A percentile compares a stretch with the other conserved stretches of the same genome.
These are phyloP conservation scores for Fusarium caatingaense DNA, from an alignment of 2,329 filamentous ascomycete species.

Conservation along the genomic window DNA sequence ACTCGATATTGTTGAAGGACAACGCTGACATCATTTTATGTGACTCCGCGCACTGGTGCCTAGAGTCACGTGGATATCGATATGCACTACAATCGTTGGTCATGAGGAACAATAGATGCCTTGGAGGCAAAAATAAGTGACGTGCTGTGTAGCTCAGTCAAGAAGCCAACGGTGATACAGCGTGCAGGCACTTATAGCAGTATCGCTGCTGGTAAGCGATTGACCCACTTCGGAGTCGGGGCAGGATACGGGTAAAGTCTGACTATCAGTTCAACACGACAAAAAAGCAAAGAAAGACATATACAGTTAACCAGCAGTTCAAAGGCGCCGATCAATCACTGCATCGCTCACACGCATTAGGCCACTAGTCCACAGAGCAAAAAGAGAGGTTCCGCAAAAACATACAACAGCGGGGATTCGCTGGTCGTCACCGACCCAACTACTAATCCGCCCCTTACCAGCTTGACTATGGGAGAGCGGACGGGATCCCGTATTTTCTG, in stretches of 20 bases:
- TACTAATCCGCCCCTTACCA: not conserved
- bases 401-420: not conserved
- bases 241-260: not conserved
- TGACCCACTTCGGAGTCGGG: not conserved
- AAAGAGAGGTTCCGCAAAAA: not conserved
- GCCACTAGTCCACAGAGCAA: not conserved
- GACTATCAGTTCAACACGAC: not conserved
- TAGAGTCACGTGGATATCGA: not conserved
- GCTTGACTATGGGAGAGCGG: not conserved
- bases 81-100: not conserved
- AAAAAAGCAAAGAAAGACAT: not conserved
- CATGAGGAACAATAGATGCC: not conserved
- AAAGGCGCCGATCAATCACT: not conserved
- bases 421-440: not conserved
- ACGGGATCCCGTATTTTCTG: not conserved
- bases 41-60: not conserved
- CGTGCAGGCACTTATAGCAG: not conserved
- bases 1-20: too few species aligned
- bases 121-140: not conserved
- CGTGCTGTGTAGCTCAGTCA: not conserved
- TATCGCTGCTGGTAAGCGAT: not conserved
- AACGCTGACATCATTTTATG: not conserved
- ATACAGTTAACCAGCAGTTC: not conserved
- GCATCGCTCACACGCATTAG: not conserved
- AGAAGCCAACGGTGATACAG: not conserved